phyloP scores from a whole-genome alignment of 1,139 yeast species.

The Candida sanyaensis region DNA sequence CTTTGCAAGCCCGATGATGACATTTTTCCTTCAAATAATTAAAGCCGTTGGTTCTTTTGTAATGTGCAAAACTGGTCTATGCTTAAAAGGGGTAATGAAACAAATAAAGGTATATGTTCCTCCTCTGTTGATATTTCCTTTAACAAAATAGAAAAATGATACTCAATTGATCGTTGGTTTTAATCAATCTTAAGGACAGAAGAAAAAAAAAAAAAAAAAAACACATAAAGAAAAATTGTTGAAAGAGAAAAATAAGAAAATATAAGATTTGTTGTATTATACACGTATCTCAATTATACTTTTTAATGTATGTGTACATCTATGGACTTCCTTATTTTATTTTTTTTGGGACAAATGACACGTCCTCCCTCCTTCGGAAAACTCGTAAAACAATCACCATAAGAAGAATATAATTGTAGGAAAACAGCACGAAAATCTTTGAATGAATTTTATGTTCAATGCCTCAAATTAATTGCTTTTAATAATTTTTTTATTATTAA shows the following conservation, averaged over 20 bases:
- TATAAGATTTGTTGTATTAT: neutral
- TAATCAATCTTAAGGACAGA: neutral
- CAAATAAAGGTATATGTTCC: too few relatives aligned
- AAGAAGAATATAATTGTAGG: too few relatives aligned
- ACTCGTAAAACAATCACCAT: too few relatives aligned
- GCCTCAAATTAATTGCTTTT: too few relatives aligned
- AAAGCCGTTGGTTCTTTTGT: neutral
- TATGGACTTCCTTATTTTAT: neutral
- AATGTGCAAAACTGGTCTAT: too few relatives aligned
- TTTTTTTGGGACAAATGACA: neutral
- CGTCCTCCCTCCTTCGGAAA: neutral
- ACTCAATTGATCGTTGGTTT: neutral
- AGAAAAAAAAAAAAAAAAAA: neutral
- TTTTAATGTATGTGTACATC: neutral
- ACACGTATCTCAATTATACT: neutral
- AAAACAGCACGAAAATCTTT: too few relatives aligned
- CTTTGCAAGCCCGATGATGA: constrained; percentile 47
- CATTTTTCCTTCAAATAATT: constrained; percentile 15
- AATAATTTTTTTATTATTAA: too few relatives aligned
- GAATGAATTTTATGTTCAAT: too few relatives aligned
- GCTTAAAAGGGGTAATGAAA: neutral
- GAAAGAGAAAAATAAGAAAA: neutral
- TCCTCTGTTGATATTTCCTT: too few relatives aligned
- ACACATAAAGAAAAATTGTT: neutral
- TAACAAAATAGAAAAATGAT: neutral